Percentiles rank a stretch among this genome's conserved stretches.
These are phyloP conservation scores for Pyrenophora tritici-repentis DNA, from an alignment of 2,329 filamentous ascomycete genomes.

Conservation along the genomic window DNA sequence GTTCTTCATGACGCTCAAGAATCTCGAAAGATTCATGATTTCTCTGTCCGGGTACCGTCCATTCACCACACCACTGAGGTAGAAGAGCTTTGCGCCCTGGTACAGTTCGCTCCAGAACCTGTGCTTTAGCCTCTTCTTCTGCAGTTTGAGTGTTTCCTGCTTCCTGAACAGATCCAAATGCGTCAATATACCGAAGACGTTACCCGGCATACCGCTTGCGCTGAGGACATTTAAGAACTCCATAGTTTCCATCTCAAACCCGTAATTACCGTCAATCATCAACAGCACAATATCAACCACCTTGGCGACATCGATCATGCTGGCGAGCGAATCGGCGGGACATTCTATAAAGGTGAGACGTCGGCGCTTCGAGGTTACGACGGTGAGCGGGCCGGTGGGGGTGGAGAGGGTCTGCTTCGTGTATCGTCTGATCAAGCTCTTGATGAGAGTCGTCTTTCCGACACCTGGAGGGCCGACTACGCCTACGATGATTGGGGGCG, in stretches of 20 bases:
- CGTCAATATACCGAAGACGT: constrained; percentile 95
- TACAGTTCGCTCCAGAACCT: constrained; percentile 97
- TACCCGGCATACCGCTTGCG: constrained; percentile 96
- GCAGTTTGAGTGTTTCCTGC: constrained; percentile 85
- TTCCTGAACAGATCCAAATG: constrained; percentile 96
- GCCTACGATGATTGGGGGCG: constrained; percentile 87
- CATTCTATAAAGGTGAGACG: constrained; percentile 95
- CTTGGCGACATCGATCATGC: constrained; percentile 97
- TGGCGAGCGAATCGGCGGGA: constrained; percentile 88
- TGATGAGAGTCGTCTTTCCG: constrained; percentile 93
- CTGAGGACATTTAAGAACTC: constrained; percentile 94
- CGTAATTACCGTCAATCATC: constrained; percentile 98
- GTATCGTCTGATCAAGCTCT: constrained; percentile 91
- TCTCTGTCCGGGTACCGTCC: constrained; percentile 96
- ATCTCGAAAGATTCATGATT: constrained; percentile 91
- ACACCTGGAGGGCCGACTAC: constrained; percentile 94
- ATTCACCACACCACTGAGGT: constrained; percentile 94
- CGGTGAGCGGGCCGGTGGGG: constrained; percentile 88
- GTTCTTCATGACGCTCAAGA: constrained; percentile 99
- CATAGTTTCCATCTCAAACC: constrained; percentile 99
- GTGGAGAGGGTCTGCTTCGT: constrained; percentile 92
- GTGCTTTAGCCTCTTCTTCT: constrained; percentile 96
- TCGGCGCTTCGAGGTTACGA: constrained; percentile 95
- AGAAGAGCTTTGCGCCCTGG: constrained; percentile 95
- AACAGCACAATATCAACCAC: constrained; percentile 95